Evolutionary conservation across 192 early-diverging fungal genomes (phyloP).

Genomic region (Linnemannia hyalina): DNA sequence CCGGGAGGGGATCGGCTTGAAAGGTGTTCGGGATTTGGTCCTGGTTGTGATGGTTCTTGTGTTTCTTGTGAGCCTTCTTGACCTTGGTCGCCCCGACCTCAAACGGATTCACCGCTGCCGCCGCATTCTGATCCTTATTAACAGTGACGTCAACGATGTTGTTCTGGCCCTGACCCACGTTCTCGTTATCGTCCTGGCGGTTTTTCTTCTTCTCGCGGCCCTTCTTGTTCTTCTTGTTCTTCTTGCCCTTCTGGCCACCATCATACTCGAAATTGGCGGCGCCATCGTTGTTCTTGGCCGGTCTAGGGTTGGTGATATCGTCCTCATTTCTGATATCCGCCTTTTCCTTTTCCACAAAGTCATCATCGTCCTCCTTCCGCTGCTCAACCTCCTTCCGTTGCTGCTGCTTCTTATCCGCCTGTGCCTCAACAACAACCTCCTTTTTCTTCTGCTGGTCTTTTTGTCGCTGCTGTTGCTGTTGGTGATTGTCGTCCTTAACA

Average conservation of each 20-base stretch:
- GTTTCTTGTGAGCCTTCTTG: constrained; percentile 10
- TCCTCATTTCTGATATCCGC: neutral
- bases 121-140: neutral
- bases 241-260: constrained; percentile 19
- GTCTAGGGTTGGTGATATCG: neutral
- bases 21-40: neutral
- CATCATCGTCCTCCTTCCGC: neutral
- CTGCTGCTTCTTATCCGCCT: neutral
- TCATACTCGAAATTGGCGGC: constrained; percentile 9
- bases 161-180: neutral
- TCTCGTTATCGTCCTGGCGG: neutral
- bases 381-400: neutral
- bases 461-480: neutral
- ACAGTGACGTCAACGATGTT: neutral
- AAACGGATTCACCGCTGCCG: neutral
- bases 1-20: neutral
- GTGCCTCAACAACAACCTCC: neutral
- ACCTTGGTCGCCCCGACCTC: neutral
- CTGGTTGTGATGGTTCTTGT: neutral
- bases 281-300: neutral
- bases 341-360: neutral
- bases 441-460: neutral
- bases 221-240: constrained; percentile 19
- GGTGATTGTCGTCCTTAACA: neutral
- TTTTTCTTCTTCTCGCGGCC: neutral